A percentile compares a stretch with the other conserved stretches of the same genome.
These are phyloP conservation scores for Crotalaria pallida DNA, from an alignment of 306 rosid genomes.

Conservation along the genomic window DNA sequence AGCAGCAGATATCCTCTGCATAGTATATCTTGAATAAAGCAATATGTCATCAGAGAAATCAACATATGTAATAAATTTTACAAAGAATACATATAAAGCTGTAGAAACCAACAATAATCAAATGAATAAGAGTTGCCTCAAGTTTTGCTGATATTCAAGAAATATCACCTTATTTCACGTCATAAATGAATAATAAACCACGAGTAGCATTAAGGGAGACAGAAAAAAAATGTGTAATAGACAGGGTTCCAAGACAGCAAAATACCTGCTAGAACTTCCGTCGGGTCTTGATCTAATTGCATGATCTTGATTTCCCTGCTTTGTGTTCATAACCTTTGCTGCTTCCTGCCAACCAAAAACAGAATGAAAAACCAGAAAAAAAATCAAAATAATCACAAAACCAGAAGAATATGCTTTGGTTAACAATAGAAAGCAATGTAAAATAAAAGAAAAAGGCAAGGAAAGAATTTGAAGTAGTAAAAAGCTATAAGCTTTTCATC, in stretches of 20 bases:
- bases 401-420: not conserved
- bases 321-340: conserved; percentile 51
- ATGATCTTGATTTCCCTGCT: conserved; percentile 34
- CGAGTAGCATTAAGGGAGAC: not conserved
- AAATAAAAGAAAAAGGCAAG: not conserved
- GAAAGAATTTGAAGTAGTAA: not conserved
- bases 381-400: conserved; percentile 18
- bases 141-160: not conserved
- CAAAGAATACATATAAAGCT: not conserved
- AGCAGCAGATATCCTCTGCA: conserved; percentile 39
- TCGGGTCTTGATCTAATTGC: conserved; percentile 30
- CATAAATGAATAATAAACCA: not conserved
- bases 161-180: conserved; percentile 17
- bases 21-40: conserved; percentile 39
- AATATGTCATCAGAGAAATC: conserved; percentile 10
- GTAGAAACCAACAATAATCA: not conserved
- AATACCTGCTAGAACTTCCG: conserved; percentile 57
- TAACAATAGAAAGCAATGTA: not conserved
- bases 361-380: not conserved
- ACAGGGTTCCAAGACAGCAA: not conserved
- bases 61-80: not conserved
- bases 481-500: not conserved
- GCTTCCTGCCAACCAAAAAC: conserved; percentile 52
- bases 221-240: not conserved
- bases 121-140: not conserved